Percentiles rank a stretch among this genome's conserved stretches.
Conservation (phyloP, 805 yeast genomes). For the Myxozyma nipponensis region DNA sequence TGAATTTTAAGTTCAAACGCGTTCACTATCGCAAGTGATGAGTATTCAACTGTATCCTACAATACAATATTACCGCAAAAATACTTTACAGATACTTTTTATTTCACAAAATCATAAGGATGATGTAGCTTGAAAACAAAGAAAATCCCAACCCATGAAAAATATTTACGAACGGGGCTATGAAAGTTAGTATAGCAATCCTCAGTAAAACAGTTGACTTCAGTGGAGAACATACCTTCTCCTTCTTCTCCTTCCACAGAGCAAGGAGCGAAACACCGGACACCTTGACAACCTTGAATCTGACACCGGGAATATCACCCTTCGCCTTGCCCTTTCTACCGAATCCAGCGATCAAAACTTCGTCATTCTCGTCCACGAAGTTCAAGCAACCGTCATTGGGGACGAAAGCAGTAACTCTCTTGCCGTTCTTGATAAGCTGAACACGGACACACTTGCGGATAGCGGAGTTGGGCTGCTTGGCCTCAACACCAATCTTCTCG, state of each 20-base stretch:
- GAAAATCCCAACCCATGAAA: neutral
- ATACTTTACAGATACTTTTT: neutral
- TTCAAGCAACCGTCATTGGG: constrained; percentile 99
- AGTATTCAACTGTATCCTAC: neutral
- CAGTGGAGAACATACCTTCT: constrained; percentile 92
- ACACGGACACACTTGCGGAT: constrained; percentile 99
- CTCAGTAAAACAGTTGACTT: neutral
- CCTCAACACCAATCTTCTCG: constrained; percentile 99
- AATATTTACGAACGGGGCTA: constrained; percentile 12
- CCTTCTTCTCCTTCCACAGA: constrained; percentile 99
- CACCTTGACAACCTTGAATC: constrained; percentile 99
- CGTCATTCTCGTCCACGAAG: constrained; percentile 99
- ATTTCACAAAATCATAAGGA: neutral
- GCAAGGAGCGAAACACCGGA: constrained; percentile 99
- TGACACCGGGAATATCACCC: constrained; percentile 99
- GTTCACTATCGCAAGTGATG: constrained; percentile 31
- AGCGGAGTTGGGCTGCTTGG: constrained; percentile 99
- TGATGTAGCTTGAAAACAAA: neutral
- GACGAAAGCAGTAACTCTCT: constrained; percentile 99
- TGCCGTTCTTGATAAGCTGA: constrained; percentile 99
- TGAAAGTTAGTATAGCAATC: neutral
- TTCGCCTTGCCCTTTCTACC: constrained; percentile 99
- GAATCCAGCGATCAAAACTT: constrained; percentile 99
- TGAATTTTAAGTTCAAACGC: constrained; percentile 38
- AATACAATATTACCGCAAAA: too few species aligned